Conservation (phyloP, 2,329 filamentous ascomycete genomes). For the Fulvia fulva region DNA sequence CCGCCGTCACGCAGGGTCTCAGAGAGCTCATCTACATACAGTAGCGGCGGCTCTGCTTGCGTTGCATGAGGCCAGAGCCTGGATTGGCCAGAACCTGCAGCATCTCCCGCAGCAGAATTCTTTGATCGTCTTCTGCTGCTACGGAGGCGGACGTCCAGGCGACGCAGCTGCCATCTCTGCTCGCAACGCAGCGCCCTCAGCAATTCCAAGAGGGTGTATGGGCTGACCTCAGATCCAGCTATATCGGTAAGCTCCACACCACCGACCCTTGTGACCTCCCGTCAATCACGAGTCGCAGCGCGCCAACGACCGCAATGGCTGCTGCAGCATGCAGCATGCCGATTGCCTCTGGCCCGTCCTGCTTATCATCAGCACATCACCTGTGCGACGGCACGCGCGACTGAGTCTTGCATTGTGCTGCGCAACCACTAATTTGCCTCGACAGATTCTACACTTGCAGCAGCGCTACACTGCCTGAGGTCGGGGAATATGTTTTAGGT, state of each 20-base stretch:
- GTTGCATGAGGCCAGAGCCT: background rate
- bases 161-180: background rate
- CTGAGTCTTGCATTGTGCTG: background rate
- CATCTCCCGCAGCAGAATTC: slow-evolving; percentile 1
- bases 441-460: background rate
- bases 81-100: slow-evolving; percentile 1
- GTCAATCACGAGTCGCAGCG: background rate
- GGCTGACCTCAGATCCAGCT: slow-evolving; percentile 3
- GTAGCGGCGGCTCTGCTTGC: background rate
- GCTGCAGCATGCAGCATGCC: background rate
- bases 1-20: background rate
- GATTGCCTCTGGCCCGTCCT: background rate
- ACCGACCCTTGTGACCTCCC: background rate
- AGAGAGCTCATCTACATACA: background rate
- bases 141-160: background rate
- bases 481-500: slow-evolving; percentile 4
- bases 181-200: background rate
- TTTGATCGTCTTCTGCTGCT: background rate
- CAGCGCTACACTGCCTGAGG: background rate
- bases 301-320: background rate
- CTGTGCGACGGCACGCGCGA: background rate
- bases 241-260: slow-evolving; percentile 3
- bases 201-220: background rate
- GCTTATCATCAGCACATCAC: slow-evolving; percentile 1
- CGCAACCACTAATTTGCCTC: background rate